phyloP scores from a whole-genome alignment of 73 alveolate species.

The Tetrahymena thermophila region DNA sequence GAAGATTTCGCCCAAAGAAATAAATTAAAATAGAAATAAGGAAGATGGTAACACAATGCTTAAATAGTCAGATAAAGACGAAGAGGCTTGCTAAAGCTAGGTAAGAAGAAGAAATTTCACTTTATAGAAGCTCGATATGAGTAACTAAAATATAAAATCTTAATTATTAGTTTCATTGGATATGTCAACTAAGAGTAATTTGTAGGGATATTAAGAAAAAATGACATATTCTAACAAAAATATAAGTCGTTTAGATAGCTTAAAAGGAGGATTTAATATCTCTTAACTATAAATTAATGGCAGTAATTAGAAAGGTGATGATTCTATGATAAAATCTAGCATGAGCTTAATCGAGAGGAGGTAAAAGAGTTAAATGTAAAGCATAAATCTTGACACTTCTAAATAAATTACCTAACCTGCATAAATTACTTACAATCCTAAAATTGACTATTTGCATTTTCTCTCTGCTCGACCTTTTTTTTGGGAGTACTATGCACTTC shows the following conservation, averaged over 20 bases:
- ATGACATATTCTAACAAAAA: not conserved
- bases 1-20: not conserved
- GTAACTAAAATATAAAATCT: not conserved
- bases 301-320: not conserved
- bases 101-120: not conserved
- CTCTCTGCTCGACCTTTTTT: not conserved
- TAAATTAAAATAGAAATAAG: not conserved
- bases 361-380: not conserved
- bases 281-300: not conserved
- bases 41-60: not conserved
- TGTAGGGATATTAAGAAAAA: not conserved
- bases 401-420: not conserved
- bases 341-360: not conserved
- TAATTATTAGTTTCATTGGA: not conserved
- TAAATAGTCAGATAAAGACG: not conserved
- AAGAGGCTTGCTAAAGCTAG: not conserved
- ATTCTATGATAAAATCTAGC: not conserved
- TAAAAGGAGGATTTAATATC: not conserved
- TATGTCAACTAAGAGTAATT: not conserved
- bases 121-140: not conserved
- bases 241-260: not conserved
- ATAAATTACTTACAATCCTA: not conserved
- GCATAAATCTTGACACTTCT: not conserved
- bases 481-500: not conserved
- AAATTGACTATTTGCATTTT: not conserved